Conservation (phyloP, 176 grass and related monocot genomes). For the Bolboschoenus planiculmis region DNA sequence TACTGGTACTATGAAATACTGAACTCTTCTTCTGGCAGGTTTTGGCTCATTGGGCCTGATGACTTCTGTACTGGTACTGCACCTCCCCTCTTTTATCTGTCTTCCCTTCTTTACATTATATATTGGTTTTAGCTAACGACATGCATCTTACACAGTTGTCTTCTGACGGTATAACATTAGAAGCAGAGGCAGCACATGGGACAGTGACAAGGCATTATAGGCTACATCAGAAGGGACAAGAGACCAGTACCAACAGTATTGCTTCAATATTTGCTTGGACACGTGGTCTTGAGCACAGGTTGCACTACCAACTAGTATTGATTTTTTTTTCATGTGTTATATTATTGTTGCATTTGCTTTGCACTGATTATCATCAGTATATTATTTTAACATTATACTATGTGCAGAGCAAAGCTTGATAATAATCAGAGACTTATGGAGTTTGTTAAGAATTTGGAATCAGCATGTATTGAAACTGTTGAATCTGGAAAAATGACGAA, state of each 20-base stretch:
- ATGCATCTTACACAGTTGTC: constrained; percentile 56
- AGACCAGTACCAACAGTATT: constrained; percentile 97
- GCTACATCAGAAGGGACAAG: constrained; percentile 80
- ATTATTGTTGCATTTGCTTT: background rate
- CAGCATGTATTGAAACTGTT: constrained; percentile 80
- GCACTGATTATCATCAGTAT: background rate
- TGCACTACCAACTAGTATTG: background rate
- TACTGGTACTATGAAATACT: background rate
- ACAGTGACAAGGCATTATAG: constrained; percentile 93
- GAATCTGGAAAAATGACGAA: constrained; percentile 97
- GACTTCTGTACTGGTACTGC: constrained; percentile 72
- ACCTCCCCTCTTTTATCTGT: background rate
- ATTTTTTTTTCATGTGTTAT: background rate
- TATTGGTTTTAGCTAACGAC: constrained; percentile 17
- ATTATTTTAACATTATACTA: background rate
- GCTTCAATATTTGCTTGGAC: constrained; percentile 99
- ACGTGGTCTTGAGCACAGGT: constrained; percentile 91
- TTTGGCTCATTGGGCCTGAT: constrained; percentile 95
- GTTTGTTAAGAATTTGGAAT: constrained; percentile 80
- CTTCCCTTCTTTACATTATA: constrained; percentile 7
- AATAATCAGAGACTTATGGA: constrained; percentile 55
- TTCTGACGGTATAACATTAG: constrained; percentile 92
- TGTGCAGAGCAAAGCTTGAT: constrained; percentile 84
- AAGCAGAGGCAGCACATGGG: constrained; percentile 96
- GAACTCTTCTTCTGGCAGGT: constrained; percentile 46